Conservation (phyloP, 2,329 filamentous ascomycete species). For the Aspergillus unguis region DNA sequence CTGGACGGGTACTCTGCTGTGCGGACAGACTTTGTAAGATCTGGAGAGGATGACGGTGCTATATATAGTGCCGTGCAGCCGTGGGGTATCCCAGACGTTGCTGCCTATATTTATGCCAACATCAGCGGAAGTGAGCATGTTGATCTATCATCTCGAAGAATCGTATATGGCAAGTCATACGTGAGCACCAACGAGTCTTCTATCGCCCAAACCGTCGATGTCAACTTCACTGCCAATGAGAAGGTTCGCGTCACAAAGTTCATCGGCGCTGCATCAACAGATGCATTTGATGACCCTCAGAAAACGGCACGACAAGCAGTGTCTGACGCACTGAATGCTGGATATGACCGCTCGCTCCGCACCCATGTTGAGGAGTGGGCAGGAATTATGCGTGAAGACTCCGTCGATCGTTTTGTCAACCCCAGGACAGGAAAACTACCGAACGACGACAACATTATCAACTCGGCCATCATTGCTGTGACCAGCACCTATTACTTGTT, state of each 20-base stretch:
- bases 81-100: slow-evolving; percentile 59
- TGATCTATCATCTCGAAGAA: slow-evolving; percentile 41
- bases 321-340: slow-evolving; percentile 47
- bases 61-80: slow-evolving; percentile 67
- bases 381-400: slow-evolving; percentile 56
- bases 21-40: slow-evolving; percentile 57
- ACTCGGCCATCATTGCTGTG: slow-evolving; percentile 50
- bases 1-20: slow-evolving; percentile 67
- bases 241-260: slow-evolving; percentile 62
- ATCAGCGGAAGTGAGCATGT: slow-evolving; percentile 40
- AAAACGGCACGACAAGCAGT: slow-evolving; percentile 56
- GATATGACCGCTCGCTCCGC: slow-evolving; percentile 54
- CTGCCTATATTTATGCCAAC: slow-evolving; percentile 56
- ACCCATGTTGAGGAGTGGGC: slow-evolving; percentile 63
- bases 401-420: slow-evolving; percentile 61
- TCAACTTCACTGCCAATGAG: slow-evolving; percentile 53
- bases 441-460: slow-evolving; percentile 53
- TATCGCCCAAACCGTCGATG: slow-evolving; percentile 59
- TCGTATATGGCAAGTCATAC: slow-evolving; percentile 47
- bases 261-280: slow-evolving; percentile 65
- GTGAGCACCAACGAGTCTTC: slow-evolving; percentile 60
- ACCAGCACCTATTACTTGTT: slow-evolving; percentile 48
- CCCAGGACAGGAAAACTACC: slow-evolving; percentile 58
- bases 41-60: slow-evolving; percentile 52
- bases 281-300: slow-evolving; percentile 61